Evolutionary conservation across 306 rosid genomes (phyloP), one percentile per base, ranked within the genome.

Genomic region (Lotus japonicus): DNA sequence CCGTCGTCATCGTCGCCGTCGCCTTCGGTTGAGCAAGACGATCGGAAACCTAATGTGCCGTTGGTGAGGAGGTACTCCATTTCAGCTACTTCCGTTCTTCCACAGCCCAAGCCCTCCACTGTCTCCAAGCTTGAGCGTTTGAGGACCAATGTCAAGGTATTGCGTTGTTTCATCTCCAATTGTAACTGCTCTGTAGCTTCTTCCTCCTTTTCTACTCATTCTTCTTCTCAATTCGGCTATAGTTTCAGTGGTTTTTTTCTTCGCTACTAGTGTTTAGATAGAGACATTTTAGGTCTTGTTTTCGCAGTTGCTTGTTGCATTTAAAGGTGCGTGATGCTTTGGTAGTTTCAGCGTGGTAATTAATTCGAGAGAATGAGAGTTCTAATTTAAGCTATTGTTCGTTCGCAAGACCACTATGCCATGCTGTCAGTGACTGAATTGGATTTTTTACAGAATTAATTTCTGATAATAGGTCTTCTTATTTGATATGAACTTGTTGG

Each of bases 141-240:
- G 73, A 84, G 71, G 81, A 97, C 88, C 41, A 79, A 85, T 74
- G 92, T 94, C 14, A 85, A 88, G 96, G 97, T 94, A 81, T 54
- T 62, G 72, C 17, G 11, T 64, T 51, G 59, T 58, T 55, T 62
- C 53, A 12, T 50, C 42, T 78, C 50, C 52, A 36, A 44, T 41
- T 58, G 3, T 62, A 13, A 58, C 78, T 18, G 5, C 16, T 10
- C 56, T 11, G 4, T 55, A 5, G 45, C 58, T 54, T 36, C 51
- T 51, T 59, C 71, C 11, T 74, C 63, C 11, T 57, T 17, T 35
- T 39, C 36, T 31, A 1, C 7, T 31, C 33, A 26, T 51, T 64
- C 68, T n/a, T 75, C 21, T 66, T 70, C 38, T 23, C 6, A 66
- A 51, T 53, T 15, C 3, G 28, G 38, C 3, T 11, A 36, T 68